phyloP scores from a whole-genome alignment of 2,329 filamentous ascomycete species.

The Fusarium avenaceum region DNA sequence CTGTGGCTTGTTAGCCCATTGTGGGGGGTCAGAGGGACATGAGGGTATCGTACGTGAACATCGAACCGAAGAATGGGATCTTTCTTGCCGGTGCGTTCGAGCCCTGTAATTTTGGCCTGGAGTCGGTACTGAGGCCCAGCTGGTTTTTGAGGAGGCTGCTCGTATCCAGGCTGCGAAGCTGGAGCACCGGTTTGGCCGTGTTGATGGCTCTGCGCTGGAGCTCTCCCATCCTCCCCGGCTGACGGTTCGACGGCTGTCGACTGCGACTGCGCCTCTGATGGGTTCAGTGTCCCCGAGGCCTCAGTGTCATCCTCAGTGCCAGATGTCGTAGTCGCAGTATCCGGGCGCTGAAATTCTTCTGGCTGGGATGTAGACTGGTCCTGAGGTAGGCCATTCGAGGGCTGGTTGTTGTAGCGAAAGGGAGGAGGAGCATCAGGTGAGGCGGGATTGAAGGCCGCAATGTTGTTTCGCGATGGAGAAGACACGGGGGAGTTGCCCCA shows the following conservation, averaged over 20 bases:
- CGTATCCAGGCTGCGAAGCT: conserved; percentile 50
- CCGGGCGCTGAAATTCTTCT: conserved; percentile 61
- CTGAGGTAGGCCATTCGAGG: conserved; percentile 60
- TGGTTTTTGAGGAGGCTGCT: conserved; percentile 67
- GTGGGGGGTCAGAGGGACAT: not conserved
- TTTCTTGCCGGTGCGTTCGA: conserved; percentile 94
- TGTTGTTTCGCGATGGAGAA: conserved; percentile 63
- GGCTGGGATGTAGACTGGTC: conserved; percentile 53
- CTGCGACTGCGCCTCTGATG: conserved; percentile 37
- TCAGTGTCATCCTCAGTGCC: conserved; percentile 59
- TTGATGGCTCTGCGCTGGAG: conserved; percentile 48
- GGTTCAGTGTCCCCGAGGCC: conserved; percentile 49
- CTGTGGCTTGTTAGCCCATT: conserved; percentile 63
- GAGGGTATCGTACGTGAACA: conserved; percentile 78
- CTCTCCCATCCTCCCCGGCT: conserved; percentile 25
- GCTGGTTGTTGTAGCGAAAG: conserved; percentile 60
- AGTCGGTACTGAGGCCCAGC: conserved; percentile 82
- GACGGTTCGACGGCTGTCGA: conserved; percentile 35
- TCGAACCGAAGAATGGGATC: conserved; percentile 96
- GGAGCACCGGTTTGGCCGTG: conserved; percentile 43
- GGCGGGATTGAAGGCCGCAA: conserved; percentile 59
- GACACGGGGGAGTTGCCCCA: conserved; percentile 68
- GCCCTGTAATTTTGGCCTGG: conserved; percentile 92
- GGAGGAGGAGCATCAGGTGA: conserved; percentile 57
- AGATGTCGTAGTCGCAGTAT: conserved; percentile 62